Percentiles rank a stretch among this genome's conserved stretches.
These are phyloP conservation scores for Colletotrichum sp. DNA, from an alignment of 2,329 filamentous ascomycete genomes.

Conservation along the genomic window DNA sequence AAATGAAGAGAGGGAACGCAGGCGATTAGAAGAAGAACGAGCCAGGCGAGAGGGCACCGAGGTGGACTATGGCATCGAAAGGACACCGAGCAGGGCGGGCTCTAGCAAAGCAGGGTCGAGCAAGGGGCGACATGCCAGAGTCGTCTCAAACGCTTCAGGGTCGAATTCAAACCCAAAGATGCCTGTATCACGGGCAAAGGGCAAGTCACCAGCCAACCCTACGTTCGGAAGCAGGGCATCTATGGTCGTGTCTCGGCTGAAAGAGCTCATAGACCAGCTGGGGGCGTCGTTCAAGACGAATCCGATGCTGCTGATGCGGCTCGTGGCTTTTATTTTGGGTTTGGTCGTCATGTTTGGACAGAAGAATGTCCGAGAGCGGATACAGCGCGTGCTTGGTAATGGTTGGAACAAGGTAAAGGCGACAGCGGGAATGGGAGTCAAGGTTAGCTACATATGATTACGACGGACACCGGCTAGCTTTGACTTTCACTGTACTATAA, in stretches of 20 bases:
- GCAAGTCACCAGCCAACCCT: slow-evolving; percentile 33
- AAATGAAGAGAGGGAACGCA: slow-evolving; percentile 61
- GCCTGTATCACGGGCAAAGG: slow-evolving; percentile 30
- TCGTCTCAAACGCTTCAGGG: slow-evolving; percentile 37
- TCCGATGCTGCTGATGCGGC: slow-evolving; percentile 61
- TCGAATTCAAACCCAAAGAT: slow-evolving; percentile 27
- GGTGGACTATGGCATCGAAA: slow-evolving; percentile 73
- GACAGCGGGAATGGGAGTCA: slow-evolving; percentile 95
- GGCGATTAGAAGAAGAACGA: slow-evolving; percentile 59
- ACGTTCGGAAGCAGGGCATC: slow-evolving; percentile 54
- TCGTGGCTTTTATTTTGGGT: slow-evolving; percentile 80
- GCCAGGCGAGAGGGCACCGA: slow-evolving; percentile 58
- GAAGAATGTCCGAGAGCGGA: slow-evolving; percentile 74
- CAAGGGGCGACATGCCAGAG: slow-evolving; percentile 34
- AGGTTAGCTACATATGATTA: slow-evolving; percentile 89
- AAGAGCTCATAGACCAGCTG: slow-evolving; percentile 55
- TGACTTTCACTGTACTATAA: slow-evolving; percentile 23
- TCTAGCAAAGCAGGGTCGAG: slow-evolving; percentile 40
- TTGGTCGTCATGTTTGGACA: slow-evolving; percentile 79
- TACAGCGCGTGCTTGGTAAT: slow-evolving; percentile 70
- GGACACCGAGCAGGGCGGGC: slow-evolving; percentile 44
- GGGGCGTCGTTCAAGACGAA: slow-evolving; percentile 58
- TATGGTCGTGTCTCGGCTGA: slow-evolving; percentile 58
- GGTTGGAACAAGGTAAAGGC: slow-evolving; percentile 82
- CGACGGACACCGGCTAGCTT: slow-evolving; percentile 14